phyloP scores from a whole-genome alignment of 805 yeast species.

The Spathaspora sp. region DNA sequence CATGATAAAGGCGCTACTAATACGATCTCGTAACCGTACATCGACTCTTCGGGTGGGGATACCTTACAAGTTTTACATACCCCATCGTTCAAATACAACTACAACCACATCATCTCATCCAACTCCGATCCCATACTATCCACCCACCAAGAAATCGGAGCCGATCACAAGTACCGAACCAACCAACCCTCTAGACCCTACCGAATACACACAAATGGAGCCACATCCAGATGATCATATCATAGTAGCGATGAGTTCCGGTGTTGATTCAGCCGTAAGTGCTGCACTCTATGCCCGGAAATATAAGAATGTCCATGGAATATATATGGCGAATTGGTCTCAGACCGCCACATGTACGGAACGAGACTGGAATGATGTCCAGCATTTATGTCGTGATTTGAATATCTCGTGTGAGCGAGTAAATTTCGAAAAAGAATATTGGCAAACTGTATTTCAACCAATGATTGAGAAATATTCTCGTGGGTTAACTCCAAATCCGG shows the following conservation, averaged over 20 bases:
- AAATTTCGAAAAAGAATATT: conserved; percentile 85
- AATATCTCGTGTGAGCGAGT: conserved; percentile 71
- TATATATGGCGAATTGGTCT: conserved; percentile 94
- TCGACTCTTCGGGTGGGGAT: background rate
- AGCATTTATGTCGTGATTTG: conserved; percentile 54
- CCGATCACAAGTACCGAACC: background rate
- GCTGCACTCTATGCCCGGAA: conserved; percentile 64
- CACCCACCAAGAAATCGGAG: background rate
- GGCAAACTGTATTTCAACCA: conserved; percentile 90
- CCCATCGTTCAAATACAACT: background rate
- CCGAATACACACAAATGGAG: conserved; percentile 29
- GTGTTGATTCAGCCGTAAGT: conserved; percentile 90
- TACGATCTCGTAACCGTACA: no score
- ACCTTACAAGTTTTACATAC: background rate
- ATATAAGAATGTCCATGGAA: conserved; percentile 64
- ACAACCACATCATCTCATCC: background rate
- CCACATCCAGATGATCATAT: conserved; percentile 59
- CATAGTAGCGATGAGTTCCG: conserved; percentile 90
- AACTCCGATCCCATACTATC: conserved; percentile 5
- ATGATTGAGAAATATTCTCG: conserved; percentile 69
- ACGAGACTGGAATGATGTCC: conserved; percentile 84
- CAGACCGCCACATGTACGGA: conserved; percentile 70
- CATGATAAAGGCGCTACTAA: no score
- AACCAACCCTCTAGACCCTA: conserved; percentile 1
- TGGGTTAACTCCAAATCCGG: conserved; percentile 94